Evolutionary conservation across 495 filamentous ascomycete genomes (phyloP), one percentile per base, ranked within the genome.

Genomic region (Glarea lozoyensis): DNA sequence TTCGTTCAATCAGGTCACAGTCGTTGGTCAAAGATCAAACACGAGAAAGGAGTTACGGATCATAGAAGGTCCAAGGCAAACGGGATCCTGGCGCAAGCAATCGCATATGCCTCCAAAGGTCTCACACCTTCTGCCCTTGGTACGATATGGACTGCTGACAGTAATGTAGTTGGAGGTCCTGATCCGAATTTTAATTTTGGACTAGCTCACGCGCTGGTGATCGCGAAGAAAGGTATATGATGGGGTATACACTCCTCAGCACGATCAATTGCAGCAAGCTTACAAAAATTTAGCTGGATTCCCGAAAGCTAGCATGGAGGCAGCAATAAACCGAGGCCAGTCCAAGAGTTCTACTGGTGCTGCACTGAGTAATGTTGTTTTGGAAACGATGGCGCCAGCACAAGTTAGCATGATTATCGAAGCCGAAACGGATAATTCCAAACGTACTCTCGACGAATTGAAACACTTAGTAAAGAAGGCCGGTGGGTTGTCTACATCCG

Each of bases 11-110:
- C 84, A 33, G 88, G 89, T 24, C 87, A 95, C 63, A 94, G 78
- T 59, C 79, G 83, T 58, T 99, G 92, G 92, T 85, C 86, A 25
- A 92, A 89, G 49, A 96, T 96, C 63, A 84, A 79, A 50, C 93
- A 99, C 59, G 86, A 89, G 64, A 99, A 99, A 61, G 85, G 76
- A 29, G 82, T 78, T 50, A 77, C 77, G 48, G 89, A 96, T 63
- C 59, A 59, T 10, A 68, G 67, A 50, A 82, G 76, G 54, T 75
- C 60, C 42, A 52, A 60, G 12, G 51, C 65, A 42, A 65, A 76
- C 7, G 60, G 53, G 16, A 30, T 49, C 20, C 65, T 75, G 49
- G 41, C 70, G 27, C 62, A 74, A 35, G 63, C 70, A 43, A 69
- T 86, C 45, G 56, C 70, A 36, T 58, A 73, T 37, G 61, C 50